Percentiles rank a stretch among this genome's conserved stretches.
Conservation (phyloP, 2,329 filamentous ascomycete genomes). For the Tolypocladium endophyticum region DNA sequence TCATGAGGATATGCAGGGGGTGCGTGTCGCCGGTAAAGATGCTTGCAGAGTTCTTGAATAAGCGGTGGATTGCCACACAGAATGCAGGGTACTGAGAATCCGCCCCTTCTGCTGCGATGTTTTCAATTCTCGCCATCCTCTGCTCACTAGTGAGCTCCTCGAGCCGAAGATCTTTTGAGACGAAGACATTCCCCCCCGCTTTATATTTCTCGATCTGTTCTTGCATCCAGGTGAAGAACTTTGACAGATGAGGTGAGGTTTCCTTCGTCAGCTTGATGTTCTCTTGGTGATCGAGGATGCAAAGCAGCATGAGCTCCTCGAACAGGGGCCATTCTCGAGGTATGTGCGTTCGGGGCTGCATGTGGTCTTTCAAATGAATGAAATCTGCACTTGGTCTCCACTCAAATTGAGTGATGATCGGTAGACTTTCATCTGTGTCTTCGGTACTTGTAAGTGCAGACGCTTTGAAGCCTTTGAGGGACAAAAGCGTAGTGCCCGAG, state of each 20-base stretch:
- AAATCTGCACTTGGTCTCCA: conserved; percentile 22
- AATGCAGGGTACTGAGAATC: neutral
- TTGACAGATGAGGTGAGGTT: conserved; percentile 3
- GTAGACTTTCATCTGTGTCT: conserved; percentile 8
- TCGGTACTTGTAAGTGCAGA: conserved; percentile 4
- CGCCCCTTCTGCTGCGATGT: neutral
- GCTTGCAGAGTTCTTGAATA: neutral
- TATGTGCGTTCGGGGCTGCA: conserved; percentile 8
- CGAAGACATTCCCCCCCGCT: conserved; percentile 1
- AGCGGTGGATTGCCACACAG: neutral
- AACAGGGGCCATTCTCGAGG: conserved; percentile 8
- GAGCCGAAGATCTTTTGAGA: neutral
- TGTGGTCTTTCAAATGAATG: conserved; percentile 10
- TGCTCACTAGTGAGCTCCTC: neutral
- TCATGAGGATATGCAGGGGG: conserved; percentile 4
- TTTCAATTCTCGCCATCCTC: conserved; percentile 1
- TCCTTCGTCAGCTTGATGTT: neutral
- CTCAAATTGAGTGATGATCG: conserved; percentile 16
- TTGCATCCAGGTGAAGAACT: conserved; percentile 6
- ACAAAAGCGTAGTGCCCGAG: neutral
- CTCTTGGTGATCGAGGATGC: conserved; percentile 1
- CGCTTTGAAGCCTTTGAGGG: conserved; percentile 3
- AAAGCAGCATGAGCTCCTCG: conserved; percentile 17
- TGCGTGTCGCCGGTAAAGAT: conserved; percentile 4
- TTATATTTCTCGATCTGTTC: neutral